Conservation (phyloP, 371 early-diverging fungal species). For the Entomophthora muscae region DNA sequence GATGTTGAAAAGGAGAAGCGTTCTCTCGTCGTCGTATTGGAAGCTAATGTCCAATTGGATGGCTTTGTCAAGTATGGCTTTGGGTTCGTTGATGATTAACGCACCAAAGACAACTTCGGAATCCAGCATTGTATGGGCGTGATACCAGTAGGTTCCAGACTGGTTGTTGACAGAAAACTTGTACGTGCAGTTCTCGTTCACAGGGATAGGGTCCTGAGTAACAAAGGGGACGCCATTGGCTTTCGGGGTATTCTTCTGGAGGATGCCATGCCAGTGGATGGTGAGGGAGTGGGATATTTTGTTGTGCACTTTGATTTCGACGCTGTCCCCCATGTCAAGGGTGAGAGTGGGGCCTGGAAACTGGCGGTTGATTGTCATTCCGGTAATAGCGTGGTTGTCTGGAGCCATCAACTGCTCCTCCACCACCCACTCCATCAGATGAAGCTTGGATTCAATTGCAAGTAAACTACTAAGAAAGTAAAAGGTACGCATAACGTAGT, state of each 20-base stretch:
- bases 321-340: too few species aligned
- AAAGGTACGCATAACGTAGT: too few species aligned
- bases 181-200: constrained; percentile 15
- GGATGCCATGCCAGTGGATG: constrained; percentile 24
- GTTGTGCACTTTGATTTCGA: constrained; percentile 19
- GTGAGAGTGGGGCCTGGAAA: constrained; percentile 22
- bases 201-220: constrained; percentile 18
- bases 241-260: constrained; percentile 17
- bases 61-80: too few species aligned
- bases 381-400: neutral
- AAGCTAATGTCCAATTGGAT: too few species aligned
- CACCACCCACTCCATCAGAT: neutral
- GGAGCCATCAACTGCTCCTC: neutral
- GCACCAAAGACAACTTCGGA: neutral
- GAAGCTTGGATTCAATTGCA: neutral
- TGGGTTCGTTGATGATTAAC: neutral
- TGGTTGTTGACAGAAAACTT: constrained; percentile 17
- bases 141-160: constrained; percentile 17
- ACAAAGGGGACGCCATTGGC: constrained; percentile 25
- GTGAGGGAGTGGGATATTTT: constrained; percentile 11
- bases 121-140: neutral
- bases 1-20: constrained; percentile 21
- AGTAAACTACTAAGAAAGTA: too few species aligned
- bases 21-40: constrained; percentile 23
- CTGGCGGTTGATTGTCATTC: constrained; percentile 17